Conservation (phyloP, 345 rosid genomes). For the Luvunga scandens region DNA sequence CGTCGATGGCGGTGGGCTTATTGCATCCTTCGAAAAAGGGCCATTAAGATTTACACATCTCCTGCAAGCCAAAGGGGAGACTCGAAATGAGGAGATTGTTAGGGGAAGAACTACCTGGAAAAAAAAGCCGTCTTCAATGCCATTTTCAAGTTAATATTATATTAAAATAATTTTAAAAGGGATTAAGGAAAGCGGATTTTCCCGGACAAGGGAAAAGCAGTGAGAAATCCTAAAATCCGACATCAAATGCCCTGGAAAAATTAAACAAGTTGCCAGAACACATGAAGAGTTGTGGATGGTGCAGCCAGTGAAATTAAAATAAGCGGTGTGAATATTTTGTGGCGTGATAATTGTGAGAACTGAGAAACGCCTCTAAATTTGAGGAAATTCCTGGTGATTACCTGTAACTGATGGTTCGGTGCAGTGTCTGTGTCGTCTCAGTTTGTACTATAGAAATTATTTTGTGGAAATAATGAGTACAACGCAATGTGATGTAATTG, state of each 20-base stretch:
- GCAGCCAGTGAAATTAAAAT: neutral
- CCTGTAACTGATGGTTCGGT: neutral
- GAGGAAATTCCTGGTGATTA: neutral
- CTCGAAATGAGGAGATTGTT: constrained; percentile 46
- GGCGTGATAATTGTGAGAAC: neutral
- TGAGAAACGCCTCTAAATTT: neutral
- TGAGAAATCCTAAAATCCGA: neutral
- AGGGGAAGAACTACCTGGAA: constrained; percentile 63
- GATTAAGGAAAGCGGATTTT: constrained; percentile 6
- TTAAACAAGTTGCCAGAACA: neutral
- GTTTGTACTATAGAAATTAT: constrained; percentile 9
- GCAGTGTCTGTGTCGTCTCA: neutral
- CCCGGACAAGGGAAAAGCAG: neutral
- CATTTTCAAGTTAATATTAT: constrained; percentile 20
- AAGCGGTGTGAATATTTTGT: neutral
- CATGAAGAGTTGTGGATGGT: neutral
- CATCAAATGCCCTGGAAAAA: neutral
- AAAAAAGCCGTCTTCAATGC: constrained; percentile 27
- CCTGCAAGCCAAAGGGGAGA: constrained; percentile 36
- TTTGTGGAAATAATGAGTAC: neutral
- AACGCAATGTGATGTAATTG: neutral
- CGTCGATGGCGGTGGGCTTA: constrained; percentile 39
- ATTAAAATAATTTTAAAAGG: neutral
- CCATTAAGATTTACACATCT: constrained; percentile 51
- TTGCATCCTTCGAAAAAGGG: constrained; percentile 29